Evolutionary conservation across 148 eudicot genomes (phyloP), one percentile per base, ranked within the genome.

Genomic region (Silene conica): DNA sequence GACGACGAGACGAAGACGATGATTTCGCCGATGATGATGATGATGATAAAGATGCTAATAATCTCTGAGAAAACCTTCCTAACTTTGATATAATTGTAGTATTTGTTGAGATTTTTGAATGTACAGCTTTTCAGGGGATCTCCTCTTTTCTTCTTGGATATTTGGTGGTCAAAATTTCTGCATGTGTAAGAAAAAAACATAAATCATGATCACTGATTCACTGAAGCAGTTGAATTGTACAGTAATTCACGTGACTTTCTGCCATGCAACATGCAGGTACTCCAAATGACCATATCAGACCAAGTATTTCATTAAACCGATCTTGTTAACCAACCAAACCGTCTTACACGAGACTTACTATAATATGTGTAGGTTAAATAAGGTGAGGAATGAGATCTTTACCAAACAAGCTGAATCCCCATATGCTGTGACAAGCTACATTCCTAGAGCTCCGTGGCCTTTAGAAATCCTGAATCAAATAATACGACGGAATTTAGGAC

Each of bases 391-490:
- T 14, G 3, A 43, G 61, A 56, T 22, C 19, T 84, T 87, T 80
- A 90, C 92, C 90, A 70, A 74, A 74, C 79, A 79, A 83, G 63
- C 78, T 69, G 80, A 79, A 84, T 81, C 81, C 86, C 89, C 86
- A 59, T 78, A 77, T 72, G 87, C 83, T 80, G 82, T 73, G 74
- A 69, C 57, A 25, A 65, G 80, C 87, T 86, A 89, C 85, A 90
- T 83, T 80, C 84, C 90, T 76, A 84, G 54, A 79, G 90, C 93
- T 76, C 88, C 93, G 78, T 87, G 89, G 75, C 90, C 88, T 63
- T 85, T 77, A 21, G 85, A 67, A 72, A 84, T 82, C 81, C 86
- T 85, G 80, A 7, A 74, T 25, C 69, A 73, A 58, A 28, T 1
- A 1, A 6, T 7, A 14, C 12, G 3, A 12, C 6, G 8, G 54